Base-by-base conservation (phyloP, 306 rosid genomes). In the Pterocarpus santalinus region DNA sequence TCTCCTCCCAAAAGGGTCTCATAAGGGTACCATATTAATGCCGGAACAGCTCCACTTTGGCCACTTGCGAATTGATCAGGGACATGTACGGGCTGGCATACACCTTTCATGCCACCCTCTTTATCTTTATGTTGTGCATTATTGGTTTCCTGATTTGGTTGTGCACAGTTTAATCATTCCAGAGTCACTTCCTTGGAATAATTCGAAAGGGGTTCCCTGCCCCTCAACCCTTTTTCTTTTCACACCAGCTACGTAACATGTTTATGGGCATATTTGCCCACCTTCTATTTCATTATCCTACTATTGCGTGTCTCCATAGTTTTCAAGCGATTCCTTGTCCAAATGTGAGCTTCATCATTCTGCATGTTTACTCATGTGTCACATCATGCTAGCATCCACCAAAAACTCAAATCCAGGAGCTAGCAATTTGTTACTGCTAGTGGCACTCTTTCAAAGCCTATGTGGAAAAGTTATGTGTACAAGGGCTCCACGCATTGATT, bases 91-190 rank as follows among this genome's bases (percentile, higher is more conserved):
- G 69, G 39, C 76, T 70, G 72, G 43, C 30, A 84, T 63, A 62
- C 87, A 77, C 69, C 85, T 83, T 80, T 83, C 83, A 86, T 64
- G 12, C 73, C 17, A 66, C 34, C 32, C 73, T 5, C 58, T 82
- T 78, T 83, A 83, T 73, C 86, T 87, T 63, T 34, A 82, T 63
- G 17, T 72, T 79, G 1, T 75, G 79, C 60, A 88, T 88, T 88
- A 86, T 89, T 89, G 86, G 11, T 81, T 89, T 79, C 91, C 87
- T 81, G 80, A 86, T 86, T 85, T 84, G 89, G 90, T 76, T 47
- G 56, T 81, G 67, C 84, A 77, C 77, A 69, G 72, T 80, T 81
- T 76, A 65, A 78, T 65, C 86, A 75, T 65, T 22, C 73, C 33
- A 14, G 32, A 65, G 75, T 85, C 77, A 83, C 82, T 74, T 85